Percentiles rank a stretch among this genome's conserved stretches.
Evolutionary conservation across 2,329 filamentous ascomycete genomes (phyloP).

Genomic region (Paraconiothyrium brasiliense): DNA sequence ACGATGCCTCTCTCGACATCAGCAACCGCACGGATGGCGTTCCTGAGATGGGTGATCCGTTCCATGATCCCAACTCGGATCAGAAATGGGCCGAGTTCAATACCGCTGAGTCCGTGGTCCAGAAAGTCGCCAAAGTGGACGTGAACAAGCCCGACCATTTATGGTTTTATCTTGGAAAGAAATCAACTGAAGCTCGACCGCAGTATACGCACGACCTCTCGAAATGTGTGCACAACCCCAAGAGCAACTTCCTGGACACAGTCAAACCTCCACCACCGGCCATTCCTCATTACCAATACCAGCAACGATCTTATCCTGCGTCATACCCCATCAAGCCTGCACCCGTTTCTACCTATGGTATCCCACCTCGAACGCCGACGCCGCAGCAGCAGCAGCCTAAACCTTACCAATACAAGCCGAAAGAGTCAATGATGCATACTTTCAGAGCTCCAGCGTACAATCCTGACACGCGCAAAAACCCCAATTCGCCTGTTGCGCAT

Average conservation of each 20-base stretch:
- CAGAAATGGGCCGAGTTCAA: slow-evolving; percentile 75
- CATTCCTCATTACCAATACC: slow-evolving; percentile 39
- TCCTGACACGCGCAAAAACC: slow-evolving; percentile 46
- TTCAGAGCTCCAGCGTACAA: slow-evolving; percentile 45
- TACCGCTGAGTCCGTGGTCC: slow-evolving; percentile 53
- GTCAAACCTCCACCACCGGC: slow-evolving; percentile 57
- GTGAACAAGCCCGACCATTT: slow-evolving; percentile 76
- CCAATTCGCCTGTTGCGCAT: slow-evolving; percentile 50
- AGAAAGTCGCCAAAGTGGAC: slow-evolving; percentile 73
- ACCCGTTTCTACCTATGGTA: slow-evolving; percentile 35
- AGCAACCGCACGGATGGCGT: slow-evolving; percentile 61
- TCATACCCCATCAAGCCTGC: slow-evolving; percentile 59
- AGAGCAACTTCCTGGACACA: slow-evolving; percentile 77
- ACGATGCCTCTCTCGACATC: slow-evolving; percentile 54
- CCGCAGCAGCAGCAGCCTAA: slow-evolving; percentile 38
- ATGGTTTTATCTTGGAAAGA: slow-evolving; percentile 88
- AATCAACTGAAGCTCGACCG: slow-evolving; percentile 87
- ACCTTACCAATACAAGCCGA: slow-evolving; percentile 49
- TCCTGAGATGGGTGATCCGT: slow-evolving; percentile 57
- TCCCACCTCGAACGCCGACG: slow-evolving; percentile 39
- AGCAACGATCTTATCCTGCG: slow-evolving; percentile 42
- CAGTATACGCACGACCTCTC: slow-evolving; percentile 86
- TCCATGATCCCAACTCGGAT: slow-evolving; percentile 55
- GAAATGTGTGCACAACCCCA: slow-evolving; percentile 69
- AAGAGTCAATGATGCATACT: slow-evolving; percentile 31